Percentiles rank a stretch among this genome's conserved stretches.
These are phyloP conservation scores for Vitis vinifera DNA, from an alignment of 164 flowering plant species.

Conservation along the genomic window DNA sequence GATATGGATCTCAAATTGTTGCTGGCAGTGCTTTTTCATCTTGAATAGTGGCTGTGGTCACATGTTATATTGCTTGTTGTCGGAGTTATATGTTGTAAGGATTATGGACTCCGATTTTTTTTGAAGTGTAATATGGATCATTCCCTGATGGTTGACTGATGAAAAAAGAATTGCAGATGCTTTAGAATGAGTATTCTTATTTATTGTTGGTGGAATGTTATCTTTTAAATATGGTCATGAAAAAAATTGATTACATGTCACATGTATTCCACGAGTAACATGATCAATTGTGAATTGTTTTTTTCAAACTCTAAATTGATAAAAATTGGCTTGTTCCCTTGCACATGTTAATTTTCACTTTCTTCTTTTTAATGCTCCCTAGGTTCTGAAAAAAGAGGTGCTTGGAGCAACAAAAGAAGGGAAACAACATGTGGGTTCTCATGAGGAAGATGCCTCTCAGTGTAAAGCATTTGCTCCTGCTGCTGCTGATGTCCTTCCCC, in stretches of 20 bases:
- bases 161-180: neutral
- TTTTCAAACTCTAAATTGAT: neutral
- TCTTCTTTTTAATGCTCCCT: neutral
- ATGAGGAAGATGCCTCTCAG: slow-evolving; percentile 19
- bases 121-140: too few species aligned
- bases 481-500: slow-evolving; percentile 33
- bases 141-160: neutral
- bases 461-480: slow-evolving; percentile 14
- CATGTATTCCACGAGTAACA: too few species aligned
- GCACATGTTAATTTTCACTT: neutral
- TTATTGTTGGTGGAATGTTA: neutral
- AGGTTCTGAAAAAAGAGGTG: slow-evolving; percentile 22
- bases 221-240: too few species aligned
- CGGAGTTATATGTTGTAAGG: too few species aligned
- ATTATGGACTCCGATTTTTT: too few species aligned
- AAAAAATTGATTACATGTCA: too few species aligned
- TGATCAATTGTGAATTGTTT: neutral
- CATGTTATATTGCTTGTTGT: too few species aligned
- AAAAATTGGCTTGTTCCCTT: neutral
- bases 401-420: slow-evolving; percentile 10
- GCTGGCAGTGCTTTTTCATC: too few species aligned
- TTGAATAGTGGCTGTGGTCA: too few species aligned
- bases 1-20: too few species aligned
- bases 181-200: neutral
- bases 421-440: slow-evolving; percentile 20